Evolutionary conservation across 2,329 filamentous ascomycete genomes (phyloP), one percentile per base, ranked within the genome.

Genomic region (Periconia macrospinosa): DNA sequence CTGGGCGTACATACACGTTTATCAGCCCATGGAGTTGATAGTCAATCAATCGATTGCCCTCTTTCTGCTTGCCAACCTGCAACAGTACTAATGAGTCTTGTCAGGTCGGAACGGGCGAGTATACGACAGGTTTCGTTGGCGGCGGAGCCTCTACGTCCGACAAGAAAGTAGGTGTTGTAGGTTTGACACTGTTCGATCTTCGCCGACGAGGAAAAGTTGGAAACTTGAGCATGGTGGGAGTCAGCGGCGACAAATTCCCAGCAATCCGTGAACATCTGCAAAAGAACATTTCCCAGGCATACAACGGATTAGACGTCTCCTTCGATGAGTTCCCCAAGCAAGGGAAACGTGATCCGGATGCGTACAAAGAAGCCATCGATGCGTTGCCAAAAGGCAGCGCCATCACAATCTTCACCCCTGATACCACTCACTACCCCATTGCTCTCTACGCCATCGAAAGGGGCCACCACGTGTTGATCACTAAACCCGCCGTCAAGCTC

Each of bases 101-200:
- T 27, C 47, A 75, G 89, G 85, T 96, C 54, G 92, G 92, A 60
- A 96, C 92, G 11, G 93, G 92, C 68, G 92, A 97, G 82, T 97
- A 97, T 82, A 97, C 93, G 66, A 97, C 93, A 42, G 92, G 92
- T 53, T 97, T 94, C 65, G 92, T 96, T 53, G 91, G 90, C 53
- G 87, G 86, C 56, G 89, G 88, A 55, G 88, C 87, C 48, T 96
- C 91, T 3, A 87, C 84, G 11, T 96, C 91, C 47, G 93, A 97
- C 81, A 97, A 97, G 80, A 97, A 97, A 76, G 89, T 97, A 47
- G 92, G 93, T 54, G 93, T 97, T 10, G 92, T 97, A 17, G 92
- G 90, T 41, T 79, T 97, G 72, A 93, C 90, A 20, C 81, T 96
- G 62, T 96, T 96, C 74, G 92, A 96, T 73, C 81, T 97, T 61